Conservation (phyloP, 129 eudicot genomes). For the Dittrichia graveolens region DNA sequence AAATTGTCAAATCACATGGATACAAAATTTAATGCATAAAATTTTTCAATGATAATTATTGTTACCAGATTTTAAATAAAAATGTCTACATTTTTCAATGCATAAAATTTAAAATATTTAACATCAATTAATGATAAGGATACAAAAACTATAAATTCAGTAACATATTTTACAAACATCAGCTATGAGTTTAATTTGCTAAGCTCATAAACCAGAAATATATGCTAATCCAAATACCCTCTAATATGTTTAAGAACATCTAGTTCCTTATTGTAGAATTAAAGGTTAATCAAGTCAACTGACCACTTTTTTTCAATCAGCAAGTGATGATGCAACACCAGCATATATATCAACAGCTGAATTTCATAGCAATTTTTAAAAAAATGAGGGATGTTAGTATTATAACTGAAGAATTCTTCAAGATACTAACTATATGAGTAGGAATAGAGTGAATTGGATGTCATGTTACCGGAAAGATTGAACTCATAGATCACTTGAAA, state of each 20-base stretch:
- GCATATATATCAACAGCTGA: slow-evolving; percentile 99
- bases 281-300: slow-evolving; percentile 66
- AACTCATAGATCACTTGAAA: slow-evolving; percentile 86
- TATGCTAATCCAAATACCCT: no score
- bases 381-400: slow-evolving; percentile 13
- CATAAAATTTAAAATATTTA: background rate
- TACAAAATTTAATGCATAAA: no score
- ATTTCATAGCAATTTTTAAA: slow-evolving; percentile 6
- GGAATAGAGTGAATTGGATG: background rate
- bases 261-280: no score
- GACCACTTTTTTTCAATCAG: slow-evolving; percentile 89
- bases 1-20: no score
- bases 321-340: slow-evolving; percentile 97
- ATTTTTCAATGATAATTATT: no score
- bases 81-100: slow-evolving; percentile 2
- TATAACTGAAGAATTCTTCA: slow-evolving; percentile 7
- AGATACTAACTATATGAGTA: background rate
- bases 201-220: background rate
- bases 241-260: no score
- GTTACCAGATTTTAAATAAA: no score
- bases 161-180: no score
- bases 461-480: slow-evolving; percentile 75
- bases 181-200: no score
- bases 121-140: no score
- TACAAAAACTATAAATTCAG: no score